phyloP scores from a whole-genome alignment of 2,329 filamentous ascomycete genomes.

The Penicillium hesseltinei region DNA sequence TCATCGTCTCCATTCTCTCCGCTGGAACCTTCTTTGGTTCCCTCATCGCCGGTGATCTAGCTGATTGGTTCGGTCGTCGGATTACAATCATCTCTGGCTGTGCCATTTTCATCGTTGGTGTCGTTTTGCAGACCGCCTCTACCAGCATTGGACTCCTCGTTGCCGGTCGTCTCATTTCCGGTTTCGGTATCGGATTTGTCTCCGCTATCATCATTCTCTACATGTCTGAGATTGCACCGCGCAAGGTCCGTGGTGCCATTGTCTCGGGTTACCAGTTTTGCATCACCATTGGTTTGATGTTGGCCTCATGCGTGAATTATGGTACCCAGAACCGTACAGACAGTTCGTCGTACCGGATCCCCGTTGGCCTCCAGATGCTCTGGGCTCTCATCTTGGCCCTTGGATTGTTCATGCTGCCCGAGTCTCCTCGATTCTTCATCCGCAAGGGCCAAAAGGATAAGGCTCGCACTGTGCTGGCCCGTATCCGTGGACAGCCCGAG shows the following conservation, averaged over 20 bases:
- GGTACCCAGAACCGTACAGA: constrained; percentile 61
- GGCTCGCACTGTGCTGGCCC: constrained; percentile 62
- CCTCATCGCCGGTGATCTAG: constrained; percentile 71
- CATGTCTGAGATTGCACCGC: constrained; percentile 77
- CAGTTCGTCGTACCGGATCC: constrained; percentile 73
- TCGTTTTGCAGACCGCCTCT: constrained; percentile 63
- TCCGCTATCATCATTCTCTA: constrained; percentile 79
- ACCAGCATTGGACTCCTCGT: constrained; percentile 61
- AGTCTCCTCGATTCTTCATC: constrained; percentile 83
- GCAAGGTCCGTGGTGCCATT: constrained; percentile 73
- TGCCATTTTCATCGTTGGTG: constrained; percentile 66
- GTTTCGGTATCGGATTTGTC: constrained; percentile 76
- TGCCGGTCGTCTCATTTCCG: constrained; percentile 70
- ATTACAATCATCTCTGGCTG: constrained; percentile 72
- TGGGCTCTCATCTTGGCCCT: constrained; percentile 73
- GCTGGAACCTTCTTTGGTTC: constrained; percentile 76
- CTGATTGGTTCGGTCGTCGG: constrained; percentile 66
- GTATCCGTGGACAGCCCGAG: constrained; percentile 69
- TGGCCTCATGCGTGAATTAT: constrained; percentile 74
- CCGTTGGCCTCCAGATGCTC: constrained; percentile 74
- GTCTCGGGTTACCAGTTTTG: constrained; percentile 84
- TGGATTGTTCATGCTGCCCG: constrained; percentile 74
- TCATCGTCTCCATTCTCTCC: constrained; percentile 75
- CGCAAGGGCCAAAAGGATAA: constrained; percentile 68
- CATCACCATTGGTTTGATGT: constrained; percentile 73